Evolutionary conservation across 148 eudicot genomes (phyloP).

Genomic region (Heliosperma pusillum): DNA sequence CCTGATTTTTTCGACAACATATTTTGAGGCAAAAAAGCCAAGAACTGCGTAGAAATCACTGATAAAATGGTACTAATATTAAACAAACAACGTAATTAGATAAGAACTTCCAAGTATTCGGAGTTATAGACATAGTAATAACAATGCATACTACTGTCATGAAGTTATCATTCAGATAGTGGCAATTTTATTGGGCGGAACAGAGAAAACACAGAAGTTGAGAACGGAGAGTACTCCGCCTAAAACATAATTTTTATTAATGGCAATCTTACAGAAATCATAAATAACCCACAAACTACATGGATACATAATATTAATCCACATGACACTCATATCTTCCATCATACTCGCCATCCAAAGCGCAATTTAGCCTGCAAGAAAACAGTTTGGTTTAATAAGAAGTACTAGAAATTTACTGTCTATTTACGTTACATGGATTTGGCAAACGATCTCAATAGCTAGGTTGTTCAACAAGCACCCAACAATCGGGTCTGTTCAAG

Average conservation of each 20-base stretch:
- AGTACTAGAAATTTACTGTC: neutral
- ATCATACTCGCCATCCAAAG: neutral
- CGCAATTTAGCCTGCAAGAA: constrained; percentile 11
- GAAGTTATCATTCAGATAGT: neutral
- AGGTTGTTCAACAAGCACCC: too few relatives aligned
- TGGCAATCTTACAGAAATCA: constrained; percentile 6
- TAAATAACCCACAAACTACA: neutral
- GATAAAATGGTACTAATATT: too few relatives aligned
- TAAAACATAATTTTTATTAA: neutral
- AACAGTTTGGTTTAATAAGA: neutral
- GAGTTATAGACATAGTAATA: neutral
- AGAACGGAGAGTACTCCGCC: neutral
- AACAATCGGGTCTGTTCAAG: too few relatives aligned
- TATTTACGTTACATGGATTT: too few relatives aligned
- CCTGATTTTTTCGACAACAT: too few relatives aligned
- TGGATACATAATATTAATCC: neutral
- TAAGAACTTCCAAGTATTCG: neutral
- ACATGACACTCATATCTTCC: neutral
- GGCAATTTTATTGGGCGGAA: neutral
- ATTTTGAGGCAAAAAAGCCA: too few relatives aligned
- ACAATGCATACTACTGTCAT: neutral
- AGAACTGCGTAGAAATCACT: too few relatives aligned
- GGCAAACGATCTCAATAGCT: too few relatives aligned
- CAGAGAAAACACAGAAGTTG: neutral
- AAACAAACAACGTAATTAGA: neutral